phyloP scores from a whole-genome alignment of 306 rosid species.

The Neltuma alba region DNA sequence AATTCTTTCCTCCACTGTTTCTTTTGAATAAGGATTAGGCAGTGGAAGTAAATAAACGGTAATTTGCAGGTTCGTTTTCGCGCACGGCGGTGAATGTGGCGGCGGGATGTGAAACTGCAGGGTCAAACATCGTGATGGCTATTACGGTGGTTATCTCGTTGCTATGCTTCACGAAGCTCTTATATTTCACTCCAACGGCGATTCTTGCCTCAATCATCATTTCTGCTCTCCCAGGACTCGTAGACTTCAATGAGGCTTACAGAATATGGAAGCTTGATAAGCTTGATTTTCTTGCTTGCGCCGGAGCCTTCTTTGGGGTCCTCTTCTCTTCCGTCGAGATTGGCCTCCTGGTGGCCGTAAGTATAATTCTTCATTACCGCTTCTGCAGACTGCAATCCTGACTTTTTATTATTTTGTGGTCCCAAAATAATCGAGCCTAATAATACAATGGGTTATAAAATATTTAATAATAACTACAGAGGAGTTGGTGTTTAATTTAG shows the following conservation, averaged over 20 bases:
- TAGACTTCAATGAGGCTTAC: conserved; percentile 48
- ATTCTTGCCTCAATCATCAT: conserved; percentile 70
- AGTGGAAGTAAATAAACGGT: neutral
- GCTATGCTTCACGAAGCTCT: conserved; percentile 53
- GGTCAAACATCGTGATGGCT: conserved; percentile 68
- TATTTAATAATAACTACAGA: neutral
- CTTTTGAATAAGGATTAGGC: neutral
- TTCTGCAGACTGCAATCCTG: neutral
- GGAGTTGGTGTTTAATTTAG: neutral
- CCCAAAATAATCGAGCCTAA: neutral
- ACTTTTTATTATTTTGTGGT: neutral
- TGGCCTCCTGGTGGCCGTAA: conserved; percentile 67
- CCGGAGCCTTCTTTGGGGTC: conserved; percentile 60
- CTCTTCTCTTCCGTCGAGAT: conserved; percentile 57
- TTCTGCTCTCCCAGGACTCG: conserved; percentile 70
- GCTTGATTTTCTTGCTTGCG: conserved; percentile 63
- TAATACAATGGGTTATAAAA: neutral
- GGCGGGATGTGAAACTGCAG: conserved; percentile 62
- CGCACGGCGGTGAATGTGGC: conserved; percentile 66
- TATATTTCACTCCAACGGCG: conserved; percentile 68
- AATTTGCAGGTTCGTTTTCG: conserved; percentile 62
- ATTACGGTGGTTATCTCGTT: conserved; percentile 58
- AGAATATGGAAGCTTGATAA: conserved; percentile 71
- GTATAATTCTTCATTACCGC: neutral
- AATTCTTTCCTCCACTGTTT: neutral